Base-by-base conservation (phyloP, 371 early-diverging fungal genomes). In the Mucor racemosus region DNA sequence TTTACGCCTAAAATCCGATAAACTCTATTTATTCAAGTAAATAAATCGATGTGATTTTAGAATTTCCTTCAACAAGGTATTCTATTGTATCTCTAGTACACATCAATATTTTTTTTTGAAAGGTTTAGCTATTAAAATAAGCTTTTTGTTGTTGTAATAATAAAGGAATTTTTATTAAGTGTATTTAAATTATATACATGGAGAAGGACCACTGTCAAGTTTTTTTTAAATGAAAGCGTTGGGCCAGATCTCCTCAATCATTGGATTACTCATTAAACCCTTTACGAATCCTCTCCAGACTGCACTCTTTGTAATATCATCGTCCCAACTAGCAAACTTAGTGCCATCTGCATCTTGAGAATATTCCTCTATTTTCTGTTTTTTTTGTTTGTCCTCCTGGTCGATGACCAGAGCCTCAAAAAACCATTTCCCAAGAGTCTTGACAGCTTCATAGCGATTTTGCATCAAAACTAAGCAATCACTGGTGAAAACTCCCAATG, bases 261-360 rank as follows among this genome's bases (percentile, higher is more conserved):
- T 61, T 5, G 81, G 78, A 60, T 84, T 80, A 55, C 84, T 81
- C 78, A 79, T 79, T 17, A 84, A 57, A 0, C 84, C 84, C 64
- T 79, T 84, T 61, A 84, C 55, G 41, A 84, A 81, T 7, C 84
- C 84, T 48, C 80, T 66, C 78, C 81, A 81, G 0, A 81, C 71
- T 0, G 80, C 76, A 62, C 80, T 83, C 40, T 74, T 69, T 5
- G 62, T 72, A 1, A 78, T 62, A 9, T 44, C 42, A 13, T 76
- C 71, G 41, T 69, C 65, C 74, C 78, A 82, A 34, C 41, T 59
- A 15, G 65, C 72, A 74, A 80, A 77, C 3, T 56, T 69, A 10
- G 66, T 60, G 1, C 71, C 69, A n/a, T 62, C 71, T 54, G 10
- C 7, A 21, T 48, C 50, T 11, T 70, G 65, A 44, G 26, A 10